Conservation (phyloP, 257 asterid genomes). For the Fraxinus americana region DNA sequence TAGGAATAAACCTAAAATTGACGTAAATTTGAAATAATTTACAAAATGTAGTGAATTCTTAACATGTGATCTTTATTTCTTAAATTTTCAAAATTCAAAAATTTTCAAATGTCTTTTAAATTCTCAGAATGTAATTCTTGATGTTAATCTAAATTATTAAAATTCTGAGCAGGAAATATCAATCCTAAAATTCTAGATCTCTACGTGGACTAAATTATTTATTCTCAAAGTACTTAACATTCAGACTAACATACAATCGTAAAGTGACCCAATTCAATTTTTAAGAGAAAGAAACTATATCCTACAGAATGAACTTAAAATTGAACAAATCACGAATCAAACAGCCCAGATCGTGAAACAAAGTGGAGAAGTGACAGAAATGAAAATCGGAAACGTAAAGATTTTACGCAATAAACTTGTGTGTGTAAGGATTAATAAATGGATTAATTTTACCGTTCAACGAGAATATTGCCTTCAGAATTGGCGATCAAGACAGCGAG, state of each 20-base stretch:
- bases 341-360: not conserved
- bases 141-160: not conserved
- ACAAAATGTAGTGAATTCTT: not conserved
- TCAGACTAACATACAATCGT: not conserved
- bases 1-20: not conserved
- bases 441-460: conserved; percentile 39
- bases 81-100: too few species aligned
- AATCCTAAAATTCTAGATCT: not conserved
- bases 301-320: not conserved
- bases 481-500: conserved; percentile 51
- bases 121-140: not conserved
- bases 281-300: conserved; percentile 3
- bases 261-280: not conserved
- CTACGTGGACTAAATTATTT: not conserved
- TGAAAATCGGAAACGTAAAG: not conserved
- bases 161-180: not conserved
- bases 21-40: not conserved
- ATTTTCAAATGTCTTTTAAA: not conserved
- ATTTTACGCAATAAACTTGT: not conserved
- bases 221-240: not conserved
- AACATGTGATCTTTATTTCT: not conserved
- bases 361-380: not conserved
- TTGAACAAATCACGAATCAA: not conserved
- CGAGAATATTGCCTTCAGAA: conserved; percentile 57
- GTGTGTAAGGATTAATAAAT: not conserved